phyloP scores from a whole-genome alignment of 2,329 filamentous ascomycete genomes.

The Colletotrichum kahawae region DNA sequence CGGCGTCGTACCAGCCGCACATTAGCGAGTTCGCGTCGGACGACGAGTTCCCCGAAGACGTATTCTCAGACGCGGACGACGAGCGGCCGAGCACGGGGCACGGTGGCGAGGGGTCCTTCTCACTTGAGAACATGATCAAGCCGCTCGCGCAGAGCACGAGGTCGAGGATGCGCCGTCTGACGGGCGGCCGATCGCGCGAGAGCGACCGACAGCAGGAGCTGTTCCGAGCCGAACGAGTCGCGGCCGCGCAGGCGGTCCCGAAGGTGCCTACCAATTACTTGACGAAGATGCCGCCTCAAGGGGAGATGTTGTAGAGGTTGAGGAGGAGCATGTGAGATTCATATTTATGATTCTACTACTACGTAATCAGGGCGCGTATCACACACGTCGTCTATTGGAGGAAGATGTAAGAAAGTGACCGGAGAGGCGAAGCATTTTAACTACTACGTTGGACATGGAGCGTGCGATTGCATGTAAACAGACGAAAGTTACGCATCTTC shows the following conservation, averaged over 20 bases:
- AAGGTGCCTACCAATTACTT: conserved; percentile 42
- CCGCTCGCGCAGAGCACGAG: conserved; percentile 62
- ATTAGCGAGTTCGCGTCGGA: conserved; percentile 72
- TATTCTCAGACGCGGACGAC: conserved; percentile 80
- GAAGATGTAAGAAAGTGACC: background rate
- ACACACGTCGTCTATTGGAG: background rate
- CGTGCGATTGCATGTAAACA: conserved; percentile 5
- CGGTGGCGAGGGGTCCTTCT: conserved; percentile 55
- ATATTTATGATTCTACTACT: background rate
- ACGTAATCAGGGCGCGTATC: background rate
- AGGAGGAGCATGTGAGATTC: background rate
- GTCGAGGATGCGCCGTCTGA: conserved; percentile 65
- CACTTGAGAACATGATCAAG: conserved; percentile 66
- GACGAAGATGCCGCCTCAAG: conserved; percentile 36
- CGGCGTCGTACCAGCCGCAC: conserved; percentile 58
- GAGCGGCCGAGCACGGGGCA: conserved; percentile 48
- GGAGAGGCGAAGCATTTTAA: background rate
- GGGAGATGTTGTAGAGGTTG: conserved; percentile 35
- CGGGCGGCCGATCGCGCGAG: conserved; percentile 55
- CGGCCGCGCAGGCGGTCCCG: conserved; percentile 45
- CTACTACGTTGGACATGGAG: background rate
- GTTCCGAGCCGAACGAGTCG: conserved; percentile 35
- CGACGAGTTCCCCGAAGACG: conserved; percentile 75
- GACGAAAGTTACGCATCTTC: conserved; percentile 6
- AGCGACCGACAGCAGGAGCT: conserved; percentile 39